Evolutionary conservation across 805 yeast genomes (phyloP).

Genomic region (Yarrowia deformans): DNA sequence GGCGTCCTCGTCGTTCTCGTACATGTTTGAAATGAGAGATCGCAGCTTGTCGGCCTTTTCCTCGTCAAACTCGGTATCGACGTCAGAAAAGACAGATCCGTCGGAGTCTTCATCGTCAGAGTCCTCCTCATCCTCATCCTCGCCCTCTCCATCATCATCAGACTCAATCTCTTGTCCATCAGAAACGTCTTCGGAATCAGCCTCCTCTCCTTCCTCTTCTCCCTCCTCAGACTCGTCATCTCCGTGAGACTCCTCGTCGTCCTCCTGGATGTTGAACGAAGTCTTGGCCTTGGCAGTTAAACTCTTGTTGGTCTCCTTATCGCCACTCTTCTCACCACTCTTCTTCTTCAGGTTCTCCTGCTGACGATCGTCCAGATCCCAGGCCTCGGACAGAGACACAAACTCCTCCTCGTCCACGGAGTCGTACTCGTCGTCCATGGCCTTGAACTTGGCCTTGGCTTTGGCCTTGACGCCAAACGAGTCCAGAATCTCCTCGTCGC

Average conservation of each 20-base stretch:
- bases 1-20: conserved; percentile 44
- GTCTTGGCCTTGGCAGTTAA: not conserved
- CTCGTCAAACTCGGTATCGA: conserved; percentile 50
- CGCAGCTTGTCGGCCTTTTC: conserved; percentile 55
- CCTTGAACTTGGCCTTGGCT: conserved; percentile 56
- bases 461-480: conserved; percentile 52
- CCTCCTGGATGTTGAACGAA: conserved; percentile 38
- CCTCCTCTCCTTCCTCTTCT: not conserved
- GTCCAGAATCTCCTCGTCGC: conserved; percentile 56
- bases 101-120: conserved; percentile 45
- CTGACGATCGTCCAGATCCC: conserved; percentile 76
- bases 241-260: conserved; percentile 42
- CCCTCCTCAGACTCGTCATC: conserved; percentile 44
- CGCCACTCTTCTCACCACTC: conserved; percentile 35
- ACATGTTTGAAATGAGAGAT: conserved; percentile 49
- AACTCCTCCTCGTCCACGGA: conserved; percentile 63
- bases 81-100: conserved; percentile 40
- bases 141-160: conserved; percentile 39
- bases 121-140: conserved; percentile 36
- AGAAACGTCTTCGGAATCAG: conserved; percentile 4
- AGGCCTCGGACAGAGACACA: conserved; percentile 80
- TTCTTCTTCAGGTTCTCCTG: conserved; percentile 41
- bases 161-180: not conserved
- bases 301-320: not conserved
- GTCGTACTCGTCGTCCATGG: conserved; percentile 53